phyloP scores from a whole-genome alignment of 805 yeast species.

The Candida silvicultrix region DNA sequence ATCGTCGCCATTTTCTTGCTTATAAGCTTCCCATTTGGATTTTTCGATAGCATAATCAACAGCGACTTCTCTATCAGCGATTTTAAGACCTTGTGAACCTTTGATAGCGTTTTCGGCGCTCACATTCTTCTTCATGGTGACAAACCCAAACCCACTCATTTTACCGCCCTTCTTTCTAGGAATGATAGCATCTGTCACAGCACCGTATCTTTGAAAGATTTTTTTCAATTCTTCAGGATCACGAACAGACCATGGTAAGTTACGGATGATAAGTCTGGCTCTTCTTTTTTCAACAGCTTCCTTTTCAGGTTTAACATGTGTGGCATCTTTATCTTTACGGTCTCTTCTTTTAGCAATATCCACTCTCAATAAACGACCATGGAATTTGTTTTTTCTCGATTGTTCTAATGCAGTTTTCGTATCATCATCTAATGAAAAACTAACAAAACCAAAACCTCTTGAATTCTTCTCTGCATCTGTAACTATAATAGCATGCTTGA shows the following conservation, averaged over 20 bases:
- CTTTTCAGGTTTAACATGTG: slow-evolving; percentile 4
- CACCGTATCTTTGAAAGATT: slow-evolving; percentile 71
- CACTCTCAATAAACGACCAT: slow-evolving; percentile 60
- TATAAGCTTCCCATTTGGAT: slow-evolving; percentile 66
- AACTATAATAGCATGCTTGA: slow-evolving; percentile 90
- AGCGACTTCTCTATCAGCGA: slow-evolving; percentile 86
- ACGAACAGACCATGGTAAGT: slow-evolving; percentile 94
- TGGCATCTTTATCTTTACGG: slow-evolving; percentile 36
- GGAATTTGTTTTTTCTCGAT: slow-evolving; percentile 59
- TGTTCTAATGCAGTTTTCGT: slow-evolving; percentile 67
- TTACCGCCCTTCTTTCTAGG: slow-evolving; percentile 85
- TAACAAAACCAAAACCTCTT: slow-evolving; percentile 93
- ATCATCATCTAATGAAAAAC: slow-evolving; percentile 82
- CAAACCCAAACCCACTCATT: slow-evolving; percentile 93
- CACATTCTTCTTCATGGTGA: slow-evolving; percentile 74
- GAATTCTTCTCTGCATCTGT: slow-evolving; percentile 71
- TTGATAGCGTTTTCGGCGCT: slow-evolving; percentile 81
- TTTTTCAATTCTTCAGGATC: slow-evolving; percentile 66
- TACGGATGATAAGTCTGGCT: slow-evolving; percentile 83
- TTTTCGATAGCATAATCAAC: slow-evolving; percentile 93
- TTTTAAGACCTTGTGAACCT: slow-evolving; percentile 65
- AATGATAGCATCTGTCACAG: slow-evolving; percentile 80
- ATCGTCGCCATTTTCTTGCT: slow-evolving; percentile 37
- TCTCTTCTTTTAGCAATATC: slow-evolving; percentile 93
- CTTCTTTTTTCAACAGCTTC: slow-evolving; percentile 64